Evolutionary conservation across 768 basidiomycete genomes (phyloP), one percentile per base, ranked within the genome.

Genomic region (Trametes gibbosa): DNA sequence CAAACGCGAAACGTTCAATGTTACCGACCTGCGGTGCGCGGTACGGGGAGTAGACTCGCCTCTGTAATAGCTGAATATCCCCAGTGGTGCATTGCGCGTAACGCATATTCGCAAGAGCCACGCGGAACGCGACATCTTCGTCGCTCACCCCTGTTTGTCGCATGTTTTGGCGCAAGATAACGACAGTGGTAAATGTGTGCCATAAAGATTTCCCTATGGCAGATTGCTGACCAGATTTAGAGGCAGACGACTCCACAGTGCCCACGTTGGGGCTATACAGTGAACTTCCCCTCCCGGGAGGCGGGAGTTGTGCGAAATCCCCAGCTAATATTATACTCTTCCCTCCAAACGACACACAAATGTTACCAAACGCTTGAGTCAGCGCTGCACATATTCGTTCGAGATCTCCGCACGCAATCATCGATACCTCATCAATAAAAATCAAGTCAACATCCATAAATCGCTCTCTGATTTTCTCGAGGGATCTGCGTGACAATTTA

Each of bases 361-460:
- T 2, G 1, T 59, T 48, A 23, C 62, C 59, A 10, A 59, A 27
- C 2, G 68, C 64, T 27, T 57, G 51, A 25, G 64, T 53, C 5
- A 76, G 57, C 13, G 56, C 47, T 4, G 61, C 58, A 64, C 50
- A 67, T 3, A 73, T 74, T 8, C 34, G 61, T 41, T 70, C 73
- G 56, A 71, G 63, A 50, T 53, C 68, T 2, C 19, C 13, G 59
- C 71, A 73, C 1, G 69, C 63, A 2, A 79, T 42, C 78, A 80
- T 80, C 0, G 77, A 80, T 0, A 79, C 66, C 52, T 80, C 77
- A 68, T 79, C 75, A n/a, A 79, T 56, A 42, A 80, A 77, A 4
- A 79, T 63, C 62, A 77, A 77, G 1, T 77, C 68, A 13, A 77
- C 72, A 19, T 72, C 67, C 17, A 62, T 35, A 8, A 65, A 41